Base-by-base conservation (phyloP, 1,139 yeast genomes). In the Suhomyces ambrosiae region DNA sequence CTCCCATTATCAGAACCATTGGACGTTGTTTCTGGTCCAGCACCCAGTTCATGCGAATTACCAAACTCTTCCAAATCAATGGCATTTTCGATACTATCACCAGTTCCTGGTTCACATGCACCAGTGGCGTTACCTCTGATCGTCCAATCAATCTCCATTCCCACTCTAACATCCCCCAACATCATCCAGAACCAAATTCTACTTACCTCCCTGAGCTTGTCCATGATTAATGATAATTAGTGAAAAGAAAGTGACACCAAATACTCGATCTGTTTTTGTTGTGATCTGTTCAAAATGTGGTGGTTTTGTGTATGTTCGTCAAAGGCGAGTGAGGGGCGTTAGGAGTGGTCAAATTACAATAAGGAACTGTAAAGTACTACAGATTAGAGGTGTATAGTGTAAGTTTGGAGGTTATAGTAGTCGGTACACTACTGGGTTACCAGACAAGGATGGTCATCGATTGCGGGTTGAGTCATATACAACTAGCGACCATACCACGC, bases 171-270 rank as follows among this genome's bases (percentile, higher is more conserved):
- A 19, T 26, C 33, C 2, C 29, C 23, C 23, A 29, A 16, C 10
- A 5, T 24, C 24, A 29, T 16, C 23, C 23, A 14, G 16, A 12
- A 19, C 21, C 25, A 33, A 18, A 14, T 5, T 27, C 39, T 60
- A 71, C 77, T 52, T 71, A 72, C 78, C 54, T 72, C 78, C 65
- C 71, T 72, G 49, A 72, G 73, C 60, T 71, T 72, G 53, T 72
- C 77, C 76, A 72, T 72, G 41, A 33, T 37, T 35, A 35, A 32
- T 42, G 33, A 25, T 25, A 23, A 30, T 27, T 35, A 23, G 27
- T 30, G 22, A 30, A 35, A 35, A 30, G 34, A 35, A 30, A 35
- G 34, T 35, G 32, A 22, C 35, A 30, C 30, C 28, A 23, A 14
- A 24, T 25, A 12, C 27, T 30, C 27, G 38, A 30, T 30, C 32